phyloP scores from a whole-genome alignment of 2,329 filamentous ascomycete species.

The Dothidotthia symphoricarpi region DNA sequence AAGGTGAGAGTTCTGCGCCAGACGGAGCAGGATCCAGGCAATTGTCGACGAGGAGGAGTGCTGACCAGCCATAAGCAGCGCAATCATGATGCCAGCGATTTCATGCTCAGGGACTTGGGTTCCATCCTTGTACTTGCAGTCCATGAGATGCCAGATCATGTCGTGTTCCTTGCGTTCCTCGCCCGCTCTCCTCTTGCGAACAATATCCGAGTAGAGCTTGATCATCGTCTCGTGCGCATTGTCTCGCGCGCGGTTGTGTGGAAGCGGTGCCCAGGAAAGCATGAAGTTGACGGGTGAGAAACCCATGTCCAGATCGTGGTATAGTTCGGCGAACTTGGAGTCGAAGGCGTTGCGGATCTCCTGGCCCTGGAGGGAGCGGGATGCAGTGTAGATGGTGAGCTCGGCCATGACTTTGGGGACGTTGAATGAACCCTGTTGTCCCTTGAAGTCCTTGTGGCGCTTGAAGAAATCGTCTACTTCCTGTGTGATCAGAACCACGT shows the following conservation, averaged over 20 bases:
- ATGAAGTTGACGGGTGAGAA: slow-evolving; percentile 89
- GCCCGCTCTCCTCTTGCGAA: slow-evolving; percentile 65
- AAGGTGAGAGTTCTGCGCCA: slow-evolving; percentile 74
- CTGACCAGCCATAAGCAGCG: slow-evolving; percentile 86
- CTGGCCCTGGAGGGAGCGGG: slow-evolving; percentile 78
- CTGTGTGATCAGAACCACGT: slow-evolving; percentile 73
- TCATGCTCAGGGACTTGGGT: slow-evolving; percentile 76
- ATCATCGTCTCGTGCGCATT: slow-evolving; percentile 77
- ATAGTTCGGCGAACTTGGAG: slow-evolving; percentile 74
- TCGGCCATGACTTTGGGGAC: slow-evolving; percentile 76
- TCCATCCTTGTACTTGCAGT: slow-evolving; percentile 80
- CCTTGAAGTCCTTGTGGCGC: slow-evolving; percentile 64
- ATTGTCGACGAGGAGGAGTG: slow-evolving; percentile 83
- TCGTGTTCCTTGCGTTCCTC: slow-evolving; percentile 57
- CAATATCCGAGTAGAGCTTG: slow-evolving; percentile 78
- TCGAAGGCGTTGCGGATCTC: slow-evolving; percentile 80
- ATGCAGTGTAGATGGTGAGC: slow-evolving; percentile 87
- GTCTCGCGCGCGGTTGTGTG: slow-evolving; percentile 83
- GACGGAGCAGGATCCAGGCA: slow-evolving; percentile 79
- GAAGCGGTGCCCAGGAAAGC: slow-evolving; percentile 82
- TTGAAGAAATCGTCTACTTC: slow-evolving; percentile 75
- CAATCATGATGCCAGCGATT: slow-evolving; percentile 91
- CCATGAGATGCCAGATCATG: slow-evolving; percentile 91
- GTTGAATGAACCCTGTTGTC: slow-evolving; percentile 65
- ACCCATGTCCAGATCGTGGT: slow-evolving; percentile 87